A percentile compares a stretch with the other conserved stretches of the same genome.
phyloP scores from a whole-genome alignment of 108 stramenopile genomes.

The Cyclotella kingstonii region DNA sequence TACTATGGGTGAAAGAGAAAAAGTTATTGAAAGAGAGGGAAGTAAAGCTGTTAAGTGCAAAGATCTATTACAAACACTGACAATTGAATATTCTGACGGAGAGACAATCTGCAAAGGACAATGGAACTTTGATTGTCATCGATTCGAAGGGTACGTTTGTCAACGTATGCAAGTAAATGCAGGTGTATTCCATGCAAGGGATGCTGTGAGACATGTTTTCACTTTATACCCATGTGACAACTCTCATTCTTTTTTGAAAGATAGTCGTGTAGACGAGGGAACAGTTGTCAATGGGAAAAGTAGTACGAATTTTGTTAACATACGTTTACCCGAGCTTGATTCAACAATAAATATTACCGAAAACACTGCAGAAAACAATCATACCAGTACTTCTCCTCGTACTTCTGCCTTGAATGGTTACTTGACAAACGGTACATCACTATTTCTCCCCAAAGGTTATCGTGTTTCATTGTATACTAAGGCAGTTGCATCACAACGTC shows the following conservation, averaged over 20 bases:
- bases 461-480: not conserved
- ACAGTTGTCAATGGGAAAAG: not conserved
- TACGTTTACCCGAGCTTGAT: no score
- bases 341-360: no score
- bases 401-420: not conserved
- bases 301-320: no score
- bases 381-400: not conserved
- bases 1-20: not conserved
- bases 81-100: conserved; percentile 31
- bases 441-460: not conserved
- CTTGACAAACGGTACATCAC: not conserved
- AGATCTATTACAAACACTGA: not conserved
- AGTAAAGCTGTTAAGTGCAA: not conserved
- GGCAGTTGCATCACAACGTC: conserved; percentile 1
- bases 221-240: conserved; percentile 28
- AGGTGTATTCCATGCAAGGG: conserved; percentile 23
- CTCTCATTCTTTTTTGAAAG: not conserved
- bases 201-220: conserved; percentile 35
- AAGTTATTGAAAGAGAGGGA: not conserved
- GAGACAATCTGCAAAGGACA: conserved; percentile 26
- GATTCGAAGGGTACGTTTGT: conserved; percentile 25
- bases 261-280: not conserved
- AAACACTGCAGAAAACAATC: no score
- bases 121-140: conserved; percentile 14
- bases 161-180: conserved; percentile 27